Evolutionary conservation across 2,329 filamentous ascomycete genomes (phyloP).

Genomic region (Aspergillus chevalieri): DNA sequence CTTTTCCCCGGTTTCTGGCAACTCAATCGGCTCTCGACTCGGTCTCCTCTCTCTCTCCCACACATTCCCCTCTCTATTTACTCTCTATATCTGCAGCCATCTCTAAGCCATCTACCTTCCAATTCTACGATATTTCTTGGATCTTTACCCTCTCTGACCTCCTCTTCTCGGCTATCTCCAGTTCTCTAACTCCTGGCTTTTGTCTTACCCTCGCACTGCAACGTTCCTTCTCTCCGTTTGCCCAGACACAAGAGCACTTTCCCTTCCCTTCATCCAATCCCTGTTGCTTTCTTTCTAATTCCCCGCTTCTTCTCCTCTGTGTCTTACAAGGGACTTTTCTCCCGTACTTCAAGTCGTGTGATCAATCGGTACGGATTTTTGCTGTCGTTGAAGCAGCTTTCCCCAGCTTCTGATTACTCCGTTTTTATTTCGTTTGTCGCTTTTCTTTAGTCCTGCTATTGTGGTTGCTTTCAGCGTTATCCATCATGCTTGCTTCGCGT

Average conservation of each 20-base stretch:
- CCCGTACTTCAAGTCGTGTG: neutral
- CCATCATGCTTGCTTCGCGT: constrained; percentile 41
- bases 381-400: neutral
- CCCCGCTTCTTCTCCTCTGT: neutral
- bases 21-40: no score
- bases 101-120: neutral
- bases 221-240: neutral
- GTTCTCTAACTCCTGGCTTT: neutral
- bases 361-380: neutral
- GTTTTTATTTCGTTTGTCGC: neutral
- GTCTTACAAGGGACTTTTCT: neutral
- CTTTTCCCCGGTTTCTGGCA: constrained; percentile 3
- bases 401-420: neutral
- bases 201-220: neutral
- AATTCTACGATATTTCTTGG: constrained; percentile 9
- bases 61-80: neutral
- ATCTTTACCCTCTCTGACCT: neutral
- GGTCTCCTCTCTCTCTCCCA: constrained; percentile 2
- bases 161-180: neutral
- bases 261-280: constrained; percentile 1
- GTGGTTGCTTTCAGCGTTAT: constrained; percentile 6
- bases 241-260: neutral
- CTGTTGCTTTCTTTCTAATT: neutral
- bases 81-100: neutral
- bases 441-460: constrained; percentile 8